phyloP scores from a whole-genome alignment of 495 filamentous ascomycete genomes.

The Parathielavia hyrcaniae region DNA sequence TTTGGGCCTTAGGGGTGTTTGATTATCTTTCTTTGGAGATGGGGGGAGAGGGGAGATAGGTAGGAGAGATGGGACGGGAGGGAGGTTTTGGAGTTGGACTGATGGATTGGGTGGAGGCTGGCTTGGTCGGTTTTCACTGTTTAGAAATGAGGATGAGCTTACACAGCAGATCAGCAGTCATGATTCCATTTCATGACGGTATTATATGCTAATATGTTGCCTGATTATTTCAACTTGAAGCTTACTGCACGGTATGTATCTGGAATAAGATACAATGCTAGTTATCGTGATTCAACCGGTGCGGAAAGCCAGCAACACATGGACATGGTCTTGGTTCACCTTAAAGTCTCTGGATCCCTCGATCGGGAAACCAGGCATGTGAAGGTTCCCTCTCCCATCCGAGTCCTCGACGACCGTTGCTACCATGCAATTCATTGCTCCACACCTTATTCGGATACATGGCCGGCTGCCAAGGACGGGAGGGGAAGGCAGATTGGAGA shows the following conservation, averaged over 20 bases:
- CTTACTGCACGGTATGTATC: too few relatives aligned
- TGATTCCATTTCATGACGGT: too few relatives aligned
- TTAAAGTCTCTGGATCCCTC: neutral
- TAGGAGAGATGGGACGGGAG: neutral
- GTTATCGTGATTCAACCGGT: too few relatives aligned
- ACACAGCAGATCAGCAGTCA: too few relatives aligned
- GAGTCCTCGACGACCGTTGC: neutral
- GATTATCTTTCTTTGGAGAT: neutral
- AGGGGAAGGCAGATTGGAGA: neutral
- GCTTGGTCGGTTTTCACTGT: too few relatives aligned
- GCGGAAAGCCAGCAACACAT: neutral
- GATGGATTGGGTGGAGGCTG: too few relatives aligned
- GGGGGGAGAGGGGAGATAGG: neutral
- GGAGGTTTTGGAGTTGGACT: too few relatives aligned
- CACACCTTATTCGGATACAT: conserved; percentile 1
- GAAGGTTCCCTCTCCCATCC: neutral
- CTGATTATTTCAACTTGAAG: too few relatives aligned
- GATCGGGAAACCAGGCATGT: conserved; percentile 6
- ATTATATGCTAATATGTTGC: too few relatives aligned
- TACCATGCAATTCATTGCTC: neutral
- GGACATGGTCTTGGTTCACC: neutral
- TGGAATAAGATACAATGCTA: too few relatives aligned
- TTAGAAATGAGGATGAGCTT: too few relatives aligned
- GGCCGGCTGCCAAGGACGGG: conserved; percentile 7
- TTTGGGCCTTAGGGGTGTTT: neutral